Percentiles rank a stretch among this genome's conserved stretches.
Evolutionary conservation across 176 grass and related monocot genomes (phyloP).

Genomic region (Ensete ventricosum): DNA sequence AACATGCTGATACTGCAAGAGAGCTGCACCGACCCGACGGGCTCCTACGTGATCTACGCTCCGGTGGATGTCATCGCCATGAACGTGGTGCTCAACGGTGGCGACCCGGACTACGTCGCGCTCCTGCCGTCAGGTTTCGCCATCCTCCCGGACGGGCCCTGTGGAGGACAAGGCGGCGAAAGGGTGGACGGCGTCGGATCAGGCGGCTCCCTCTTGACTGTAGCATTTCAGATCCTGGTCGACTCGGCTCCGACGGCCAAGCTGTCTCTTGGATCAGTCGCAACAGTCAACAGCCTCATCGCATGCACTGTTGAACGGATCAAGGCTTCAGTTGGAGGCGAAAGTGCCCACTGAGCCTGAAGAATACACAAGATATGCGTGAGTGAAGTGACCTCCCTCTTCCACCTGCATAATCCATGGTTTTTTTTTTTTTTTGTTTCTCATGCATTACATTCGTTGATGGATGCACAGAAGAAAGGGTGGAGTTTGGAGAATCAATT

Average conservation of each 20-base stretch:
- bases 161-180: not conserved
- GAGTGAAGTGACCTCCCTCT: too few species aligned
- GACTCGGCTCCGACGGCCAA: conserved; percentile 88
- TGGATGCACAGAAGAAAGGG: conserved; percentile 14
- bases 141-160: conserved; percentile 13
- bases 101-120: conserved; percentile 7
- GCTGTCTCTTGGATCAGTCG: conserved; percentile 84
- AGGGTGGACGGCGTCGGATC: not conserved
- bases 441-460: not conserved
- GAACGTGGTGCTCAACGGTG: conserved; percentile 15
- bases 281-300: conserved; percentile 93
- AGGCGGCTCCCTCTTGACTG: conserved; percentile 73
- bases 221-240: conserved; percentile 95
- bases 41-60: conserved; percentile 18
- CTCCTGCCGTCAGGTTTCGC: conserved; percentile 12
- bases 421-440: not conserved
- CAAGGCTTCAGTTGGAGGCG: conserved; percentile 65
- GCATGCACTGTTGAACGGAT: conserved; percentile 96
- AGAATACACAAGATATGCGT: too few species aligned
- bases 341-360: not conserved
- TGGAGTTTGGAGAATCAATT: not conserved
- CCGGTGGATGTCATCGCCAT: conserved; percentile 16
- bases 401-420: too few species aligned
- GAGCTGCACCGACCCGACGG: conserved; percentile 14
- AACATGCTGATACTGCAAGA: conserved; percentile 20